phyloP scores from a whole-genome alignment of 352 stramenopile species.

The Phytophthora pinifolia region DNA sequence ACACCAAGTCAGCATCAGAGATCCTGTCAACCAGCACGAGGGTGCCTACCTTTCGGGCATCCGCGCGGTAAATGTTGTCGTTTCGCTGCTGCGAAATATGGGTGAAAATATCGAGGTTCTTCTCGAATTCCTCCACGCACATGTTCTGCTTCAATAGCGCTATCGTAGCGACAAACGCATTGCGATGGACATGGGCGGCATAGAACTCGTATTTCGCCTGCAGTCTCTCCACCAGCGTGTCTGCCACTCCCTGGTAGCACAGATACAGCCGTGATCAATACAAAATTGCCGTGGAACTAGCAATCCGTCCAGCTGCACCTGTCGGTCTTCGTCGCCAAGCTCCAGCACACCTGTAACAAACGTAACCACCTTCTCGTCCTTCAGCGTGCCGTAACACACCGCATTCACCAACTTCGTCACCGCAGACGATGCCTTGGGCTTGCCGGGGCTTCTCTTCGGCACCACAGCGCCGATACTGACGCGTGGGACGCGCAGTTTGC shows the following conservation, averaged over 20 bases:
- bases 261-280: constrained; percentile 2
- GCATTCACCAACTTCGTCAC: constrained; percentile 85
- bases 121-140: constrained; percentile 76
- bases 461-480: constrained; percentile 72
- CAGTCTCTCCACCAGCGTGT: constrained; percentile 84
- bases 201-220: constrained; percentile 86
- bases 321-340: constrained; percentile 62
- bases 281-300: not conserved
- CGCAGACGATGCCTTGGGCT: constrained; percentile 51
- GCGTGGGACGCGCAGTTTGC: constrained; percentile 72
- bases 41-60: constrained; percentile 64
- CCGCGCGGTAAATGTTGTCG: constrained; percentile 78
- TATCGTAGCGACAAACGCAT: constrained; percentile 69
- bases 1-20: no score
- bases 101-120: constrained; percentile 77
- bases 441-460: constrained; percentile 57
- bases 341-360: constrained; percentile 76
- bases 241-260: constrained; percentile 57
- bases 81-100: constrained; percentile 84
- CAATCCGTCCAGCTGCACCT: constrained; percentile 33
- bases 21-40: not conserved
- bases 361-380: constrained; percentile 67
- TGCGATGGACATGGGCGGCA: constrained; percentile 74
- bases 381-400: constrained; percentile 76
- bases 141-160: constrained; percentile 79